A percentile compares a stretch with the other conserved stretches of the same genome.
phyloP scores from a whole-genome alignment of 2,329 filamentous ascomycete genomes.

The Cordyceps fumosorosea region DNA sequence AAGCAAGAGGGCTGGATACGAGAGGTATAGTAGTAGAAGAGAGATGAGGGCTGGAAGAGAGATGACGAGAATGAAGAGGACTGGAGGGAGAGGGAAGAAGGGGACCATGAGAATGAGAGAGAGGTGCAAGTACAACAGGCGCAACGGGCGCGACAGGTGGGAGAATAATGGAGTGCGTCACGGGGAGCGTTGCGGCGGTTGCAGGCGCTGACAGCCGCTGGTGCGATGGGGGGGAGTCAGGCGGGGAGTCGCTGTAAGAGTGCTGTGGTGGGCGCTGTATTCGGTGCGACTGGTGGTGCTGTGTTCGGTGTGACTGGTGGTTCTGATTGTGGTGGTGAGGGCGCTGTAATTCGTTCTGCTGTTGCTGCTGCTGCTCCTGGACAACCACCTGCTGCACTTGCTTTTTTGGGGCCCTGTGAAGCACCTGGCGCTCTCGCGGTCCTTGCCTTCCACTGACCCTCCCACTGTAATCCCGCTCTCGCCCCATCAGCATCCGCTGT shows the following conservation, averaged over 20 bases:
- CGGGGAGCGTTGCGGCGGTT: background rate
- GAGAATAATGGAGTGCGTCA: background rate
- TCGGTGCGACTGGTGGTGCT: background rate
- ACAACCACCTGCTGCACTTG: background rate
- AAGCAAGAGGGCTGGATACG: background rate
- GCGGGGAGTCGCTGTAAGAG: background rate
- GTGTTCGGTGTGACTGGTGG: background rate
- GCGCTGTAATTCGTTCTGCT: background rate
- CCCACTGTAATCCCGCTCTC: constrained; percentile 3
- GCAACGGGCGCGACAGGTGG: background rate
- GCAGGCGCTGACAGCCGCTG: background rate
- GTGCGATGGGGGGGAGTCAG: background rate
- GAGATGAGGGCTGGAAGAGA: background rate
- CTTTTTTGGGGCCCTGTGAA: background rate
- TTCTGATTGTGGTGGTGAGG: no score
- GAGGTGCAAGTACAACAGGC: background rate
- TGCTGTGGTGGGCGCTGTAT: background rate
- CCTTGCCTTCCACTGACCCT: background rate
- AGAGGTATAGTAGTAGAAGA: background rate
- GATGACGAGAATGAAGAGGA: background rate
- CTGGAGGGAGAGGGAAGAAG: no score
- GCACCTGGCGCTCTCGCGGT: no score
- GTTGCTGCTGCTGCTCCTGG: background rate
- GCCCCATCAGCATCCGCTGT: background rate
- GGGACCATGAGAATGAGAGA: no score